These are phyloP conservation scores for Exophiala viscosa DNA, from an alignment of 2,329 filamentous ascomycete species.

Conservation along the genomic window DNA sequence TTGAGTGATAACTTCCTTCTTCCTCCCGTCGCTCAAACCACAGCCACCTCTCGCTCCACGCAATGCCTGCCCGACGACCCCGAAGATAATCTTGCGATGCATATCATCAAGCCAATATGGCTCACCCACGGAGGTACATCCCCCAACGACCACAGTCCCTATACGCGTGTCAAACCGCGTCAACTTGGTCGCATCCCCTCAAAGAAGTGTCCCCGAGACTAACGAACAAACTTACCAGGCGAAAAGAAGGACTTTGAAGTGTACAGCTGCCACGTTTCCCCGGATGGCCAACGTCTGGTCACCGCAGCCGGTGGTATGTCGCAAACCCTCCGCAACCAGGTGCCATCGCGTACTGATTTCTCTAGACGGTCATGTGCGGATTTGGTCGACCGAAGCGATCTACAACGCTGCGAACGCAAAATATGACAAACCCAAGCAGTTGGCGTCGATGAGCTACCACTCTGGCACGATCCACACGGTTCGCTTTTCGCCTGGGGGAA, in stretches of 20 bases:
- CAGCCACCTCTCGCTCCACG: neutral
- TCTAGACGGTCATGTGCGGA: slow-evolving; percentile 87
- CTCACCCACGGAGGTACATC: slow-evolving; percentile 80
- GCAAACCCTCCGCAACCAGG: neutral
- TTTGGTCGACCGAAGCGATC: slow-evolving; percentile 96
- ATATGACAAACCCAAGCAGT: slow-evolving; percentile 79
- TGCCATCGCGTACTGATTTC: slow-evolving; percentile 25
- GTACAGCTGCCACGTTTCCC: slow-evolving; percentile 95
- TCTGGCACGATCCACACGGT: slow-evolving; percentile 96
- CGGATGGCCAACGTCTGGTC: slow-evolving; percentile 85
- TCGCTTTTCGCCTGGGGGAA: slow-evolving; percentile 90
- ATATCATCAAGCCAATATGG: slow-evolving; percentile 92
- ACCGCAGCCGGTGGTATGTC: slow-evolving; percentile 83
- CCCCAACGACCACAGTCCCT: slow-evolving; percentile 14
- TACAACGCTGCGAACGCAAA: slow-evolving; percentile 70
- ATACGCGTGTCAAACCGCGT: slow-evolving; percentile 24
- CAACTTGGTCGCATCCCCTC: slow-evolving; percentile 11
- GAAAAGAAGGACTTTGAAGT: slow-evolving; percentile 98
- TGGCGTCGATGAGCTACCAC: slow-evolving; percentile 97
- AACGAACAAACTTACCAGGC: slow-evolving; percentile 48
- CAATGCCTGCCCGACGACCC: slow-evolving; percentile 12
- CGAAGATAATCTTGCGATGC: slow-evolving; percentile 51
- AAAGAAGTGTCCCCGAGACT: neutral
- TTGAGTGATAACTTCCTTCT: neutral
- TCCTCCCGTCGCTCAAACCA: neutral